Evolutionary conservation across 257 asterid species (phyloP), one percentile per base, ranked within the genome.

Genomic region (Ocimum tenuiflorum): DNA sequence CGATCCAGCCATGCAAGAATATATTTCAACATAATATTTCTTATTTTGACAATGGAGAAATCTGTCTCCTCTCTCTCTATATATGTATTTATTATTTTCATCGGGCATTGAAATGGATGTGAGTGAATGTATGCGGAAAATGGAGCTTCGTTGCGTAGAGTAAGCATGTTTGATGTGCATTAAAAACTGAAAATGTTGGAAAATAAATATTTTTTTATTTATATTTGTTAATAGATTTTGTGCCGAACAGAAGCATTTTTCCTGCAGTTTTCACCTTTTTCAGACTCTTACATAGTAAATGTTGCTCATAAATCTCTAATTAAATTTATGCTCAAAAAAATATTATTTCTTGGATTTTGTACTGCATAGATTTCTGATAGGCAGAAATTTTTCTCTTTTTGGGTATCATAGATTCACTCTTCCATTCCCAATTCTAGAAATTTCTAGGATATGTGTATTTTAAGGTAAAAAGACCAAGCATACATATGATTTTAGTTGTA

Each of bases 1-100:
- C 18, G 19, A 36, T 49, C 54, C 69, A 67, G 56, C 69, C 77
- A 77, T 72, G 75, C 80, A 76, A 47, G 45, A 59, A 38, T 56
- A 49, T 62, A 18, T 69, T 69, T 22, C 52, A 60, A 23, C 39
- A 31, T 68, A 56, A 11, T 46, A 46, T 15, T 15, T 23, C n/a
- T n/a, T n/a, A 8, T 7, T 47, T 24, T 57, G 48, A 46, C 66
- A 33, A 55, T 55, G 53, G 19, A 14, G 2, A 27, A 29, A 56
- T 2, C 4, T 27, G n/a, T n/a, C n/a, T n/a, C 42, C 47, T 29
- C 56, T 50, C 65, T 61, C 61, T 27, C 46, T 8, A 1, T 27
- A 39, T 51, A 27, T 27, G 31, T 27, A 27, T 27, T 27, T 27
- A 27, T 27, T 27, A 27, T 27, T 27, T 8, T 14, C 68, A 60